phyloP scores from a whole-genome alignment of 352 stramenopile species.

The Phytophthora quininea region DNA sequence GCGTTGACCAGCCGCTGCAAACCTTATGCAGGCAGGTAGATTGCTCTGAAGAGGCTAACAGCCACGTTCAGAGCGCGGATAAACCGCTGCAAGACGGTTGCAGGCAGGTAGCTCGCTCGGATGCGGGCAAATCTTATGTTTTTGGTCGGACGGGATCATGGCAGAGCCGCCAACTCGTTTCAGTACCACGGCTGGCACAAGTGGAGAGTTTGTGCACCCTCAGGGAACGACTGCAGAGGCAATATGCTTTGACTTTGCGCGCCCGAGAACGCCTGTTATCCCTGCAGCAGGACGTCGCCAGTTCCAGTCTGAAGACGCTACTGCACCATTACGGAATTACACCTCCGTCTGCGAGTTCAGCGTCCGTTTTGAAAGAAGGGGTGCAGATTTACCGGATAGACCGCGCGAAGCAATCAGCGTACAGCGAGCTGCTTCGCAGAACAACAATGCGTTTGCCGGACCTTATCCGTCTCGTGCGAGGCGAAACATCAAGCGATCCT shows the following conservation, averaged over 20 bases:
- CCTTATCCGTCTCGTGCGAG: constrained; percentile 8
- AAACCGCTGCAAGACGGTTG: constrained; percentile 2
- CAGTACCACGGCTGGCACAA: too few species aligned
- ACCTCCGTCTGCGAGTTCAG: neutral
- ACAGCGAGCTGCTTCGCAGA: constrained; percentile 11
- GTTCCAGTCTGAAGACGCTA: too few species aligned
- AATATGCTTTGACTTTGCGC: too few species aligned
- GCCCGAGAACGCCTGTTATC: too few species aligned
- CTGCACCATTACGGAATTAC: too few species aligned
- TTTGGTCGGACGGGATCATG: too few species aligned
- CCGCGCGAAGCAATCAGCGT: neutral
- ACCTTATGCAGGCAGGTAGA: neutral
- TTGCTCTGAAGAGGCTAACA: neutral
- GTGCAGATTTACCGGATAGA: constrained; percentile 6
- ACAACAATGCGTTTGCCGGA: constrained; percentile 6
- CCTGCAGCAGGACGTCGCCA: too few species aligned
- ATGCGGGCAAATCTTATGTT: neutral
- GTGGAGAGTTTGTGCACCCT: too few species aligned
- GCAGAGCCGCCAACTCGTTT: too few species aligned
- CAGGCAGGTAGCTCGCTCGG: neutral
- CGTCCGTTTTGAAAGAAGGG: neutral
- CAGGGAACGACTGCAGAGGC: too few species aligned
- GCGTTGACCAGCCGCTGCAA: neutral
- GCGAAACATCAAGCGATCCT: neutral
- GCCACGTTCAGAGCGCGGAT: neutral